These are phyloP conservation scores for Stephania cephalantha DNA, from an alignment of 164 flowering plant genomes.

Conservation along the genomic window DNA sequence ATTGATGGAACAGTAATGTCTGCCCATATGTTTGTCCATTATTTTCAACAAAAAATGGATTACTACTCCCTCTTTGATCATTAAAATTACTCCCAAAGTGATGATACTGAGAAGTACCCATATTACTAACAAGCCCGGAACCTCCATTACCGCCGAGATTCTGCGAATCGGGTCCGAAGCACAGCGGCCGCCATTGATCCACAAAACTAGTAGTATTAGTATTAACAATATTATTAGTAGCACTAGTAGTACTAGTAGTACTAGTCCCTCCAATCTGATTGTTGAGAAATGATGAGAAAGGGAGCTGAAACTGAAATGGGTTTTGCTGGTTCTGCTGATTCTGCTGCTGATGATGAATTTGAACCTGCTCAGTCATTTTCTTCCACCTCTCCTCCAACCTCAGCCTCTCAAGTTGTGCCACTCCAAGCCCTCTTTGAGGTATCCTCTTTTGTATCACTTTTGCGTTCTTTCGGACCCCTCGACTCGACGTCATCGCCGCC, in stretches of 20 bases:
- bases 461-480: not conserved
- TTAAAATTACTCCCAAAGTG: too few species aligned
- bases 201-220: too few species aligned
- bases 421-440: not conserved
- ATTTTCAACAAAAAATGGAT: too few species aligned
- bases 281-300: too few species aligned
- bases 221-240: too few species aligned
- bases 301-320: not conserved
- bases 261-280: too few species aligned
- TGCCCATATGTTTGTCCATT: too few species aligned
- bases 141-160: not conserved
- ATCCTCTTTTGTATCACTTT: not conserved
- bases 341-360: not conserved
- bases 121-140: not conserved
- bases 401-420: not conserved
- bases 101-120: too few species aligned
- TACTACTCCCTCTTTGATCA: too few species aligned
- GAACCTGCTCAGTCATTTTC: not conserved
- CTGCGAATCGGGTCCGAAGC: not conserved
- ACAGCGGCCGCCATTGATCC: too few species aligned
- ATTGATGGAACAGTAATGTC: too few species aligned
- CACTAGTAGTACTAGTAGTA: too few species aligned
- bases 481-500: not conserved
- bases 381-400: not conserved
- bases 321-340: not conserved